Evolutionary conservation across 495 filamentous ascomycete species (phyloP).

Genomic region (Neurospora sp.): DNA sequence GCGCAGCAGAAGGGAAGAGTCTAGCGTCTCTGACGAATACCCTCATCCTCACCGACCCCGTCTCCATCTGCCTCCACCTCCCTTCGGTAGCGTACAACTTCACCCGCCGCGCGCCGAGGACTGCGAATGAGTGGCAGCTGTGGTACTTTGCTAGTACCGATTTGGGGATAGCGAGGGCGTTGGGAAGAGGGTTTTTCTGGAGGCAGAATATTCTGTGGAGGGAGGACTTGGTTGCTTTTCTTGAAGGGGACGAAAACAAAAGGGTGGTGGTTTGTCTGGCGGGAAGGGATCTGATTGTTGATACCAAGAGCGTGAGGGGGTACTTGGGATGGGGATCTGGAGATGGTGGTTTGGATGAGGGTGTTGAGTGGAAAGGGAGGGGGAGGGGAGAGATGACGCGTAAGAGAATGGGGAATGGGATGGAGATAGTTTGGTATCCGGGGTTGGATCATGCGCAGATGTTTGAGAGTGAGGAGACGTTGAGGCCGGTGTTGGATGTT

Average conservation of each 20-base stretch:
- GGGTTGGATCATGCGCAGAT: slow-evolving; percentile 58
- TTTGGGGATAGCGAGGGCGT: slow-evolving; percentile 47
- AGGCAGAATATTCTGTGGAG: slow-evolving; percentile 57
- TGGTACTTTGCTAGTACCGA: slow-evolving; percentile 60
- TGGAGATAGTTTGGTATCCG: slow-evolving; percentile 54
- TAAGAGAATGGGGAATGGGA: slow-evolving; percentile 18
- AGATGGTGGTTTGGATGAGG: slow-evolving; percentile 2
- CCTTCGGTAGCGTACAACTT: slow-evolving; percentile 68
- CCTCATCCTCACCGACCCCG: slow-evolving; percentile 52
- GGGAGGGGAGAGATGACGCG: neutral
- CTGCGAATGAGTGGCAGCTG: slow-evolving; percentile 54
- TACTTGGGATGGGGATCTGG: slow-evolving; percentile 38
- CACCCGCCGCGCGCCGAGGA: slow-evolving; percentile 40
- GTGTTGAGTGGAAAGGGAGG: slow-evolving; percentile 1
- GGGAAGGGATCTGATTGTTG: slow-evolving; percentile 54
- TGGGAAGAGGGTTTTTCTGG: slow-evolving; percentile 59
- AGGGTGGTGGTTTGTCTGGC: slow-evolving; percentile 46
- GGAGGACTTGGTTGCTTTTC: slow-evolving; percentile 36
- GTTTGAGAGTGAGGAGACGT: slow-evolving; percentile 41
- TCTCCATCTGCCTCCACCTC: slow-evolving; percentile 54
- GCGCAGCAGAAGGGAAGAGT: neutral
- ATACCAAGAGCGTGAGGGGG: slow-evolving; percentile 44
- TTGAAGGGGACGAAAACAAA: slow-evolving; percentile 10
- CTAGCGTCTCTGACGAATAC: slow-evolving; percentile 34
- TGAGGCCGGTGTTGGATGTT: slow-evolving; percentile 32